Evolutionary conservation across 2,329 filamentous ascomycete species (phyloP).

Genomic region (Laburnicola sp.): DNA sequence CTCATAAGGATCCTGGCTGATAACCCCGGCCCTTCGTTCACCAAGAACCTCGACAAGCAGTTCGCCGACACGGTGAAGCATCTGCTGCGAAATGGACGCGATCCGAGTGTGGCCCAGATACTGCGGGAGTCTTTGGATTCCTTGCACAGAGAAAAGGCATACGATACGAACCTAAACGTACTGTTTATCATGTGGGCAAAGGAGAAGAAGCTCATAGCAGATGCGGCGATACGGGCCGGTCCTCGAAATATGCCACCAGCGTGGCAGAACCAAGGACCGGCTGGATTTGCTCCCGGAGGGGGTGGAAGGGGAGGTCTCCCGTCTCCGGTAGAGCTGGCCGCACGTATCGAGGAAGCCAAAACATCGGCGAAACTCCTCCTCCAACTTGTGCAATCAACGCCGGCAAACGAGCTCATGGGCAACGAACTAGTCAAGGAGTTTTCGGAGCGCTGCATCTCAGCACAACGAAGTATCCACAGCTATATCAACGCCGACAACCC

Average conservation of each 20-base stretch:
- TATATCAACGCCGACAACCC: conserved; percentile 84
- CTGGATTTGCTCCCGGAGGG: conserved; percentile 26
- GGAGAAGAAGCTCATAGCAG: conserved; percentile 64
- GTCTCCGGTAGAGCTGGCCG: conserved; percentile 73
- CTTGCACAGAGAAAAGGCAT: conserved; percentile 70
- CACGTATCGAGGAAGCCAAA: conserved; percentile 83
- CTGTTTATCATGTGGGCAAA: conserved; percentile 86
- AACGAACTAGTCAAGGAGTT: conserved; percentile 96
- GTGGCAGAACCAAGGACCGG: conserved; percentile 36
- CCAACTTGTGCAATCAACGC: conserved; percentile 86
- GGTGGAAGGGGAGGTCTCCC: conserved; percentile 52
- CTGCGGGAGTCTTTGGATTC: conserved; percentile 82
- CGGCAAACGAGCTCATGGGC: conserved; percentile 70
- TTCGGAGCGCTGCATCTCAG: conserved; percentile 78
- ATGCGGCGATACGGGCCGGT: conserved; percentile 38
- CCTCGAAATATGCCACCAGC: conserved; percentile 50
- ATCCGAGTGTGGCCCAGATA: conserved; percentile 80
- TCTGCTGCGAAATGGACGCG: conserved; percentile 69
- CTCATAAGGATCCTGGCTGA: conserved; percentile 87
- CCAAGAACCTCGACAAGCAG: conserved; percentile 83
- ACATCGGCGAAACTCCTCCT: conserved; percentile 91
- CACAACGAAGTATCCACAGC: conserved; percentile 77
- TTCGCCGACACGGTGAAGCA: conserved; percentile 78
- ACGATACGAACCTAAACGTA: conserved; percentile 72
- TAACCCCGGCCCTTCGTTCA: conserved; percentile 88